A percentile compares a stretch with the other conserved stretches of the same genome.
These are phyloP conservation scores for Prunella vulgaris DNA, from an alignment of 257 asterid species.

Conservation along the genomic window DNA sequence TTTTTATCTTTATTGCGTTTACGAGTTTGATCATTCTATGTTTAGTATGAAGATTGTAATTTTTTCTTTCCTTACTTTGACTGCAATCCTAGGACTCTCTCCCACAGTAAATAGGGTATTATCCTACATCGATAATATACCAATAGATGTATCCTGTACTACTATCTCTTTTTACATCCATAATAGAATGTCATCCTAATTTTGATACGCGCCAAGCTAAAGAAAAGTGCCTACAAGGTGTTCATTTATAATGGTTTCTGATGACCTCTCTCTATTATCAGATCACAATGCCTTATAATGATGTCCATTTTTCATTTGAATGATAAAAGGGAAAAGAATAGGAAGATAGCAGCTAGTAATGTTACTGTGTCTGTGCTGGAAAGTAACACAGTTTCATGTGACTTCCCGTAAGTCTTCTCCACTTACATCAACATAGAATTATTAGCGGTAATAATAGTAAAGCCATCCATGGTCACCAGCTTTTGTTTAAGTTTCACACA, in stretches of 20 bases:
- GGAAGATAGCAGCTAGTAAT: background rate
- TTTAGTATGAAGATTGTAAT: background rate
- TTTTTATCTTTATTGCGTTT: background rate
- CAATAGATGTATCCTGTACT: background rate
- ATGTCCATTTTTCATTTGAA: background rate
- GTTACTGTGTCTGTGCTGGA: background rate
- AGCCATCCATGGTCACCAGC: background rate
- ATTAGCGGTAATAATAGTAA: background rate
- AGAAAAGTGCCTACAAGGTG: background rate
- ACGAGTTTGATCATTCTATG: too few relatives aligned
- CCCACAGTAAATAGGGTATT: background rate
- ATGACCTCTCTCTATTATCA: background rate
- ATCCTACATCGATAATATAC: background rate
- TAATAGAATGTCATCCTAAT: background rate
- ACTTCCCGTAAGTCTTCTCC: background rate
- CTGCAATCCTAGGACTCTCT: background rate
- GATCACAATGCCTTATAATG: background rate
- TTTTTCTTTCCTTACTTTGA: background rate
- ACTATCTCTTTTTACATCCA: background rate
- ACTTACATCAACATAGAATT: background rate
- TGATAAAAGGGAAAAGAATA: background rate
- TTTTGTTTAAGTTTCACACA: constrained; percentile 4
- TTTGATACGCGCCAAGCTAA: background rate
- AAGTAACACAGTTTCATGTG: background rate
- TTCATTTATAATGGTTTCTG: background rate